Conservation (phyloP, 441 rosid genomes). For the Theobroma grandiflorum region DNA sequence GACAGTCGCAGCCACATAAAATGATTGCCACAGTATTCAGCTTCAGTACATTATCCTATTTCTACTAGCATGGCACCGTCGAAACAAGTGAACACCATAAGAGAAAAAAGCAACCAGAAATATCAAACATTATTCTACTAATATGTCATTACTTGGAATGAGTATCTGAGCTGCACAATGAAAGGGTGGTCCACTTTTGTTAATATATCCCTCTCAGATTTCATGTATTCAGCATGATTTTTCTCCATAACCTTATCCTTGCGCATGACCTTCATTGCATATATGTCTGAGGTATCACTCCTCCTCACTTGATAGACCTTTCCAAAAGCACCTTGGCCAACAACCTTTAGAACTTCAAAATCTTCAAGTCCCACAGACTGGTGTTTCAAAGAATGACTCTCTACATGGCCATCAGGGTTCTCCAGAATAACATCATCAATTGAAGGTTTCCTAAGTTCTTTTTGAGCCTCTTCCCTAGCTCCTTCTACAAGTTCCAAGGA, state of each 20-base stretch:
- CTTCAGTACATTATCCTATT: not conserved
- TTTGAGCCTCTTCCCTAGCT: constrained; percentile 39
- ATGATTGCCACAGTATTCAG: not conserved
- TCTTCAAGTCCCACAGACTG: constrained; percentile 65
- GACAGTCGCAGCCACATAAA: not conserved
- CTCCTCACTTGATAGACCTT: constrained; percentile 93
- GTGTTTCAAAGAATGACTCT: constrained; percentile 22
- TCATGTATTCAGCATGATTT: constrained; percentile 95
- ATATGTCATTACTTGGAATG: constrained; percentile 73
- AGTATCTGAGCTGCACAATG: constrained; percentile 89
- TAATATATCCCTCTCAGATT: constrained; percentile 92
- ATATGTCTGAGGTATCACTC: constrained; percentile 79
- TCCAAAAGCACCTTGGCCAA: constrained; percentile 97
- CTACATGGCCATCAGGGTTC: constrained; percentile 31
- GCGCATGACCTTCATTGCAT: constrained; percentile 98
- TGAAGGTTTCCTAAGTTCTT: constrained; percentile 50
- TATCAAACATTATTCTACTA: not conserved
- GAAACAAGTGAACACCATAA: not conserved
- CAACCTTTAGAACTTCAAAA: constrained; percentile 88
- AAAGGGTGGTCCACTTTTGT: constrained; percentile 90
- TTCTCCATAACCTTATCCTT: constrained; percentile 94
- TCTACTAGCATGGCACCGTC: not conserved
- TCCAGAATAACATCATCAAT: constrained; percentile 39
- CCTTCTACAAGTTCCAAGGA: constrained; percentile 56
- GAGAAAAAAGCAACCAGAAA: constrained; percentile 10